Evolutionary conservation across 768 basidiomycete genomes (phyloP).

Genomic region (Kwoniella sp.): DNA sequence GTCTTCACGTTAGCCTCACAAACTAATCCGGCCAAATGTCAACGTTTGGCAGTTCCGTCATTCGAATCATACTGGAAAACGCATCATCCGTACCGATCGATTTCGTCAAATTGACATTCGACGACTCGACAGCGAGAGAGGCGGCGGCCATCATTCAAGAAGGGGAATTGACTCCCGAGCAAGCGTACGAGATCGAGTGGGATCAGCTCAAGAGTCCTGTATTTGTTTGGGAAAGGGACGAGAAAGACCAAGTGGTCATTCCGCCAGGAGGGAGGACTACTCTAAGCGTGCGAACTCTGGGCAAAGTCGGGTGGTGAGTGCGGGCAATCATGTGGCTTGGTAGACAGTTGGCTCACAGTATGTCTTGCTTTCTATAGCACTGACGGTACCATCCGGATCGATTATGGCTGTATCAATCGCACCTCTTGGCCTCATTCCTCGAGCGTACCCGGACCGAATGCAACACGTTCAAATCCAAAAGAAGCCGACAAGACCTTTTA

Average conservation of each 20-base stretch:
- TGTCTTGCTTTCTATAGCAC: slow-evolving; percentile 62
- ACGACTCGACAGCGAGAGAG: slow-evolving; percentile 81
- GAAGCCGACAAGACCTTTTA: slow-evolving; percentile 63
- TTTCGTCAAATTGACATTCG: slow-evolving; percentile 81
- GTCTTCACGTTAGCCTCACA: slow-evolving; percentile 10
- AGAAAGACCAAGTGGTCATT: slow-evolving; percentile 61
- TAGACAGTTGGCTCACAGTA: slow-evolving; percentile 2
- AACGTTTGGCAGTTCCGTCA: slow-evolving; percentile 65
- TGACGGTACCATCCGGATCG: slow-evolving; percentile 75
- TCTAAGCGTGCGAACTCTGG: slow-evolving; percentile 73
- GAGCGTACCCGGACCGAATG: neutral
- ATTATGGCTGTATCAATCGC: slow-evolving; percentile 71
- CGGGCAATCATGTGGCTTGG: neutral
- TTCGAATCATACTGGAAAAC: slow-evolving; percentile 88
- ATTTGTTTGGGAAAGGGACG: slow-evolving; percentile 70
- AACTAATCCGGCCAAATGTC: neutral
- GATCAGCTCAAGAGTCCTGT: slow-evolving; percentile 75
- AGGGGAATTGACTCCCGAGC: slow-evolving; percentile 75
- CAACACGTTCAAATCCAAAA: slow-evolving; percentile 34
- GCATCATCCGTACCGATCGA: slow-evolving; percentile 79
- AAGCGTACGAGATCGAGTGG: slow-evolving; percentile 88
- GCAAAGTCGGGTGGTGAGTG: slow-evolving; percentile 88
- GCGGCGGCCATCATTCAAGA: slow-evolving; percentile 77
- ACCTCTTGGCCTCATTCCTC: slow-evolving; percentile 18
- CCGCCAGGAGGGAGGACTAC: slow-evolving; percentile 71